These are phyloP conservation scores for Crepidotus variabilis DNA, from an alignment of 768 basidiomycete species.

Conservation along the genomic window DNA sequence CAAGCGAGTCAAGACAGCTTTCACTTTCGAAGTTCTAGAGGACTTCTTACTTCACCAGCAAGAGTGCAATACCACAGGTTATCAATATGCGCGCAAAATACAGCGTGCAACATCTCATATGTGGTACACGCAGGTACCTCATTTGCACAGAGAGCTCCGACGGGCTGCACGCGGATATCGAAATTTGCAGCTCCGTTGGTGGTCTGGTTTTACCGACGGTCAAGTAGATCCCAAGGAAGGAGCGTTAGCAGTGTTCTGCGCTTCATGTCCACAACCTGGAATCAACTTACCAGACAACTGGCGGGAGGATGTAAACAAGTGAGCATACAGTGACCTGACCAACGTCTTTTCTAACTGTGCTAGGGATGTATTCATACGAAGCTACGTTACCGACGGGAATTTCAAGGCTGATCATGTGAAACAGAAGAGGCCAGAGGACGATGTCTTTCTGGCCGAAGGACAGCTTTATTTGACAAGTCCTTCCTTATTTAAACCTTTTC, in stretches of 20 bases:
- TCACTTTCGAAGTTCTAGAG: not conserved
- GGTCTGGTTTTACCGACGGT: not conserved
- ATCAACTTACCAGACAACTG: not conserved
- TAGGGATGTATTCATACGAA: not conserved
- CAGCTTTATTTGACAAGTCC: not conserved
- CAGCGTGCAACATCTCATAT: not conserved
- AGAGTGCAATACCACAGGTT: not conserved
- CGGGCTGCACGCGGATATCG: not conserved
- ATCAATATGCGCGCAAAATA: not conserved
- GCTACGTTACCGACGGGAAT: slow-evolving; percentile 1
- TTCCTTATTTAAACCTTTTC: not conserved
- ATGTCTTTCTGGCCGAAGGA: not conserved
- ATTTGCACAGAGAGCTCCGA: not conserved
- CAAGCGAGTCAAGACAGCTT: not conserved
- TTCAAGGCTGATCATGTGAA: slow-evolving; percentile 4
- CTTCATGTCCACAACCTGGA: slow-evolving; percentile 2
- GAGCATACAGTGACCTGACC: not conserved
- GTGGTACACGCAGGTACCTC: not conserved
- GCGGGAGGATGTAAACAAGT: not conserved
- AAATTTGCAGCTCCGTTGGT: not conserved
- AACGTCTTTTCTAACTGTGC: not conserved
- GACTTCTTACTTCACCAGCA: not conserved
- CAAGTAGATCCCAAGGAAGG: not conserved
- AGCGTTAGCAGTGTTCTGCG: not conserved
- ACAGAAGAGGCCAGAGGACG: not conserved